Conservation (phyloP, 805 yeast genomes). For the Monosporozyma siamensis region DNA sequence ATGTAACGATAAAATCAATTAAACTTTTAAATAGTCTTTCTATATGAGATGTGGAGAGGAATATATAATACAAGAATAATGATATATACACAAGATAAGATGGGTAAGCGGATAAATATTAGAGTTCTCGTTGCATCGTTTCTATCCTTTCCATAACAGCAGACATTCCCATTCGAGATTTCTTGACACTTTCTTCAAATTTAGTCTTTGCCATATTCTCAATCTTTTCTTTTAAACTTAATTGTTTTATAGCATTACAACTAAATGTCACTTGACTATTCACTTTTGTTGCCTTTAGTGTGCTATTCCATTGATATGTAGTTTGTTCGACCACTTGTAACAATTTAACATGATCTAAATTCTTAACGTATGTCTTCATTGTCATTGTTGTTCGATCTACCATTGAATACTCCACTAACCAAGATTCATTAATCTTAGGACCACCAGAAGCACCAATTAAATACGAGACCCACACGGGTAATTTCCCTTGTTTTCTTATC, state of each 20-base stretch:
- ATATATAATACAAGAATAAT: too few species aligned
- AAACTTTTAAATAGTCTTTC: not conserved
- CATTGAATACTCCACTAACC: slow-evolving; percentile 72
- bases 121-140: slow-evolving; percentile 11
- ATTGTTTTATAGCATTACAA: slow-evolving; percentile 52
- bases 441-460: slow-evolving; percentile 23
- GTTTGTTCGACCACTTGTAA: slow-evolving; percentile 73
- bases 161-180: slow-evolving; percentile 39
- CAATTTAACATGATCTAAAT: slow-evolving; percentile 73
- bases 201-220: slow-evolving; percentile 73
- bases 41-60: not conserved
- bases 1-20: too few species aligned
- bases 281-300: slow-evolving; percentile 36
- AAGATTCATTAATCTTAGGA: slow-evolving; percentile 40
- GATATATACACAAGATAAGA: not conserved
- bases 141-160: slow-evolving; percentile 64
- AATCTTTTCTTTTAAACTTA: slow-evolving; percentile 51
- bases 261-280: slow-evolving; percentile 57
- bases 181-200: slow-evolving; percentile 57
- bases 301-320: slow-evolving; percentile 37
- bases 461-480: slow-evolving; percentile 68
- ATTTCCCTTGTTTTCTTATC: slow-evolving; percentile 66
- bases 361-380: slow-evolving; percentile 65
- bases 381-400: slow-evolving; percentile 51
- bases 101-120: not conserved